Evolutionary conservation across 129 eudicot genomes (phyloP).

Genomic region (Tanacetum coccineum): DNA sequence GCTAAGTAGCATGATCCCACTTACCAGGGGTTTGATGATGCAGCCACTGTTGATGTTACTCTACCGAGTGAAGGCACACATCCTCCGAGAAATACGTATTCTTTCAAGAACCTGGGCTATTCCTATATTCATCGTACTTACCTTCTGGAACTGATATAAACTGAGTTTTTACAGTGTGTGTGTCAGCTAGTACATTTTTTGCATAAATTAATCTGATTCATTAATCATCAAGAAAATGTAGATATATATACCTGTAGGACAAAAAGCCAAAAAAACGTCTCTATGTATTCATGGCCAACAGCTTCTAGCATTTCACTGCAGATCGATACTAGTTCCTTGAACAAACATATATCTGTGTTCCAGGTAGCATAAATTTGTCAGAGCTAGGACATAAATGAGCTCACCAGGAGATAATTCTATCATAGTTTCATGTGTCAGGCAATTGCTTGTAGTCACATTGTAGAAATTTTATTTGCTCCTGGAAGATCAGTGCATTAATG

Average conservation of each 20-base stretch:
- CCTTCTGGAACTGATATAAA: constrained; percentile 83
- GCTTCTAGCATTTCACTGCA: constrained; percentile 97
- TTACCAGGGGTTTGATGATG: constrained; percentile 84
- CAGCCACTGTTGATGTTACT: constrained; percentile 84
- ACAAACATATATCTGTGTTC: no score
- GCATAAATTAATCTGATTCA: no score
- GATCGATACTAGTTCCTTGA: not conserved
- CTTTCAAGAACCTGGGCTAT: constrained; percentile 79
- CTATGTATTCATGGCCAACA: constrained; percentile 93
- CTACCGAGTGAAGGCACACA: constrained; percentile 82
- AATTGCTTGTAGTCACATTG: constrained; percentile 87
- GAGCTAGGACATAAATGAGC: not conserved
- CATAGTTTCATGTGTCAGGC: constrained; percentile 49
- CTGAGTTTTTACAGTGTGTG: constrained; percentile 19
- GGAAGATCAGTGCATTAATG: constrained; percentile 8
- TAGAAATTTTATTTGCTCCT: constrained; percentile 66
- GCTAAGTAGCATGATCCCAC: not conserved
- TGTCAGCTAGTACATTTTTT: not conserved
- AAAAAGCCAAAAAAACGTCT: constrained; percentile 63
- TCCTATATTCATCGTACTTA: constrained; percentile 73
- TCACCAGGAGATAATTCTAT: constrained; percentile 91
- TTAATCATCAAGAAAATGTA: not conserved
- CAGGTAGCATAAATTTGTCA: not conserved
- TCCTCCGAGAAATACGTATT: constrained; percentile 90
- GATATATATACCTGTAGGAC: constrained; percentile 57